Conservation (phyloP, 768 basidiomycete species). For the Brasilioporus rufonigricans region DNA sequence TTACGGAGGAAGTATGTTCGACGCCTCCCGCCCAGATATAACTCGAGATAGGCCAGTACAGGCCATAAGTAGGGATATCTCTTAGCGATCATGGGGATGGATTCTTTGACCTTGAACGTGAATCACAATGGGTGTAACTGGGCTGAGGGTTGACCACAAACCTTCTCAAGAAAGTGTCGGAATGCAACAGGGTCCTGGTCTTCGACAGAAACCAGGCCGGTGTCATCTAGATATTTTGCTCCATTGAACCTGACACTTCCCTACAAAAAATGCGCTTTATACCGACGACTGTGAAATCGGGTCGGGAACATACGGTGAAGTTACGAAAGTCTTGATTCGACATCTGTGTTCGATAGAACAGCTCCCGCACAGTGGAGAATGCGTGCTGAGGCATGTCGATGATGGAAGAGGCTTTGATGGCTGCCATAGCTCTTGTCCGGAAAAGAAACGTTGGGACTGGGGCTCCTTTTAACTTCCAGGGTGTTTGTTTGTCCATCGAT, state of each 20-base stretch:
- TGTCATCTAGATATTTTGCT: background rate
- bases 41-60: constrained; percentile 14
- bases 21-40: constrained; percentile 3
- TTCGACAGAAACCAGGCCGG: constrained; percentile 2
- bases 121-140: background rate
- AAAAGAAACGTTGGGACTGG: too few species aligned
- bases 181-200: constrained; percentile 9
- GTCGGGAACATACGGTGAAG: constrained; percentile 14
- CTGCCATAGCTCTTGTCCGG: constrained; percentile 2
- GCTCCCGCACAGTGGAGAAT: background rate
- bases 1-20: rapidly evolving
- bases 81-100: constrained; percentile 10
- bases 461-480: constrained; percentile 1
- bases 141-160: background rate
- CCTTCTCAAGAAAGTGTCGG: constrained; percentile 10
- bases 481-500: constrained; percentile 6
- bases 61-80: constrained; percentile 16
- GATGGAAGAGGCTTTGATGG: background rate
- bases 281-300: background rate
- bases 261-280: background rate
- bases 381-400: background rate
- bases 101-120: constrained; percentile 7
- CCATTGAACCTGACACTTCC: background rate
- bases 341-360: background rate
- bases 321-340: background rate